Percentiles rank a stretch among this genome's conserved stretches.
Conservation (phyloP, 106 monocot species). For the Gastrodia elata region DNA sequence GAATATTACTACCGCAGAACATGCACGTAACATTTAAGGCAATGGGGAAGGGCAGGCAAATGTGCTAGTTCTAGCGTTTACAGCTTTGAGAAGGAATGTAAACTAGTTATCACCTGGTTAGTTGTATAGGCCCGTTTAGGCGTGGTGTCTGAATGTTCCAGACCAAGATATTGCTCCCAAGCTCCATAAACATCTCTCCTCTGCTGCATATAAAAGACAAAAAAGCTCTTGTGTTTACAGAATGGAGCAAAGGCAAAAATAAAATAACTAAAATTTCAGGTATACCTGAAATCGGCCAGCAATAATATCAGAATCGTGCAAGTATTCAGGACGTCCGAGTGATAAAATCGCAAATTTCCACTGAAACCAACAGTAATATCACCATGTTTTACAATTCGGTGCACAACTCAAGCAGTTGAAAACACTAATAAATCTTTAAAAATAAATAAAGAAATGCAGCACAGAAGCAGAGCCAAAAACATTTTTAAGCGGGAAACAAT, state of each 20-base stretch:
- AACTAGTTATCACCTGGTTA: slow-evolving; percentile 53
- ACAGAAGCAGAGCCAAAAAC: too few relatives aligned
- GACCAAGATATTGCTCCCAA: slow-evolving; percentile 85
- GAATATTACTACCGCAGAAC: too few relatives aligned
- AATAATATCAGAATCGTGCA: slow-evolving; percentile 67
- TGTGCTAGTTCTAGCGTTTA: neutral
- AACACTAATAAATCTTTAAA: too few relatives aligned
- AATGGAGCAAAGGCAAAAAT: neutral
- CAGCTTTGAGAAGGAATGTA: neutral
- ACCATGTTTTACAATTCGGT: neutral
- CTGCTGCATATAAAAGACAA: slow-evolving; percentile 18
- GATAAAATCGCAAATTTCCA: slow-evolving; percentile 86
- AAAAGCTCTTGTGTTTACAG: neutral
- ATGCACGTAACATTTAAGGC: too few relatives aligned
- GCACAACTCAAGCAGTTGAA: neutral
- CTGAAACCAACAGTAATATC: slow-evolving; percentile 26
- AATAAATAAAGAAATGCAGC: neutral
- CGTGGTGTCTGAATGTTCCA: slow-evolving; percentile 74
- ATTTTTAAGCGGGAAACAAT: too few relatives aligned
- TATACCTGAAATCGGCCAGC: slow-evolving; percentile 71
- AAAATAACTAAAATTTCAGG: slow-evolving; percentile 2
- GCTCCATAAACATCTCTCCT: slow-evolving; percentile 87
- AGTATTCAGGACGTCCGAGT: slow-evolving; percentile 72
- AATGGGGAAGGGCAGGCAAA: neutral
- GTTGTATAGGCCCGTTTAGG: slow-evolving; percentile 58